These are phyloP conservation scores for Aspergillus sp. DNA, from an alignment of 2,329 filamentous ascomycete species.

Conservation along the genomic window DNA sequence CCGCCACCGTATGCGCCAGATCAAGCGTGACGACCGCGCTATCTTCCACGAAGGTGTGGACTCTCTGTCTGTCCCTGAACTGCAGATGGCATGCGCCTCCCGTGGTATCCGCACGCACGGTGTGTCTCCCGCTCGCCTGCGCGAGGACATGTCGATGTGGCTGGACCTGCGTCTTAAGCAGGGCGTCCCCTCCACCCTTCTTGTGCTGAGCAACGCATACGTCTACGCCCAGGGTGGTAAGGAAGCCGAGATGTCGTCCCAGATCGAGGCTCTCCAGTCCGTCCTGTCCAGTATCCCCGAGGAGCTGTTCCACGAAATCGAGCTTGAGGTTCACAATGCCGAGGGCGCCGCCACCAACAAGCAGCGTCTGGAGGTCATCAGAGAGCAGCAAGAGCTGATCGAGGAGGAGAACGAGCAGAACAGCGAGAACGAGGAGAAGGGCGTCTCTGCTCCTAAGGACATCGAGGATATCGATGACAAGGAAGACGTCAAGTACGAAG, in stretches of 20 bases:
- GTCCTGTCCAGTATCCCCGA: constrained; percentile 94
- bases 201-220: constrained; percentile 96
- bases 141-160: constrained; percentile 91
- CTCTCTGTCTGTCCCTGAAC: constrained; percentile 85
- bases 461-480: constrained; percentile 93
- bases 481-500: constrained; percentile 63
- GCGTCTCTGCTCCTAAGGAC: constrained; percentile 76
- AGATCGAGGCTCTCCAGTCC: constrained; percentile 89
- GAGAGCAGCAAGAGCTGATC: constrained; percentile 97
- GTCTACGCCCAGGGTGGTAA: constrained; percentile 81
- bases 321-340: constrained; percentile 94
- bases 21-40: constrained; percentile 95
- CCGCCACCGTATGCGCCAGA: constrained; percentile 96
- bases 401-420: constrained; percentile 95
- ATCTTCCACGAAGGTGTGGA: constrained; percentile 94
- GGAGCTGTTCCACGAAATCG: constrained; percentile 98
- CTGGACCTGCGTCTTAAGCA: constrained; percentile 89
- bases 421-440: constrained; percentile 73
- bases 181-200: constrained; percentile 90
- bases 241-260: constrained; percentile 77
- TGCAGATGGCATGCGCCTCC: constrained; percentile 88
- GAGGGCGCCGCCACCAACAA: constrained; percentile 98
- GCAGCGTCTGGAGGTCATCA: constrained; percentile 95
- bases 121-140: constrained; percentile 81
- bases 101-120: constrained; percentile 92